These are phyloP conservation scores for Aureoboletus auriporus DNA, from an alignment of 768 basidiomycete species.

Conservation along the genomic window DNA sequence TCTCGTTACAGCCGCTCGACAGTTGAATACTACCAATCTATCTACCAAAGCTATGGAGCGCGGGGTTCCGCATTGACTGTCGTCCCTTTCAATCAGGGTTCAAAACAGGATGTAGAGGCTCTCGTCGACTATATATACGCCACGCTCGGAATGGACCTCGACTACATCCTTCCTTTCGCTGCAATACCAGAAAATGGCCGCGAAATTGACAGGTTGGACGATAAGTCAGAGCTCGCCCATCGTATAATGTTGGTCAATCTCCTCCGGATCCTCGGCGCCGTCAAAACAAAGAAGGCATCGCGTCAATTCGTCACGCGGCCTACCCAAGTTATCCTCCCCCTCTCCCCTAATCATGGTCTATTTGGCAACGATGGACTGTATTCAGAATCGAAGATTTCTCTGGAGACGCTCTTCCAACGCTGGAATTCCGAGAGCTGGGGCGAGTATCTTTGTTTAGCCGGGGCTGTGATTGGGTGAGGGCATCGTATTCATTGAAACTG, in stretches of 20 bases:
- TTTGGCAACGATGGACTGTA: constrained; percentile 98
- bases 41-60: constrained; percentile 93
- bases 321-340: constrained; percentile 95
- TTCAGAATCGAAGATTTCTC: constrained; percentile 95
- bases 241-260: constrained; percentile 98
- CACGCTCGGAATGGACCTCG: constrained; percentile 91
- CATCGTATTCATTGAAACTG: constrained; percentile 4
- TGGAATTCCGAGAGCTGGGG: constrained; percentile 99
- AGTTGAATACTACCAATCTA: constrained; percentile 97
- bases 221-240: constrained; percentile 96
- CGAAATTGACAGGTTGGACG: constrained; percentile 95
- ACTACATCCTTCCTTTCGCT: constrained; percentile 98
- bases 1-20: constrained; percentile 94
- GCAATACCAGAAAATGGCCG: constrained; percentile 98
- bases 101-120: constrained; percentile 97
- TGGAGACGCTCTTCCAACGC: constrained; percentile 97
- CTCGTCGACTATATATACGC: constrained; percentile 98
- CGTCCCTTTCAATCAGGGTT: constrained; percentile 98
- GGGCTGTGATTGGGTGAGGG: constrained; percentile 93
- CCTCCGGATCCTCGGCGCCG: constrained; percentile 91
- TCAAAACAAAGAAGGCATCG: constrained; percentile 97
- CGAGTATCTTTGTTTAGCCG: constrained; percentile 95
- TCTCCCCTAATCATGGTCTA: constrained; percentile 96
- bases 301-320: constrained; percentile 96
- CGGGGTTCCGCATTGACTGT: constrained; percentile 96